Conservation (phyloP, 257 asterid genomes). For the Paraleonurus japonicus region DNA sequence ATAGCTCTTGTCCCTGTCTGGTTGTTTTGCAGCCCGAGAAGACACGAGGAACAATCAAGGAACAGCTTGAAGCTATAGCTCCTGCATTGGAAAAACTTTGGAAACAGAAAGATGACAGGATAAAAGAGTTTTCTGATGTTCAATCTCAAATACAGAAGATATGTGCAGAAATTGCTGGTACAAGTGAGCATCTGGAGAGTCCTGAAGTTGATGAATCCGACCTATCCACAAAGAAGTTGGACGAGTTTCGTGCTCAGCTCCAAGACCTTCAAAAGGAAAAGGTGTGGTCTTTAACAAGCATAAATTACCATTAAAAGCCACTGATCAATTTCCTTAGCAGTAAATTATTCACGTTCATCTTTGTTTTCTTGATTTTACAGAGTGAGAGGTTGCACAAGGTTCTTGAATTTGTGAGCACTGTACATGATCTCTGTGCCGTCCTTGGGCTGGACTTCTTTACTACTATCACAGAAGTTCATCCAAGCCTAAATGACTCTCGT, state of each 20-base stretch:
- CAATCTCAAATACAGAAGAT: constrained; percentile 88
- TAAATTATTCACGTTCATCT: constrained; percentile 11
- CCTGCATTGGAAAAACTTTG: constrained; percentile 83
- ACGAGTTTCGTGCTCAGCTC: constrained; percentile 75
- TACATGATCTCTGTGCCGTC: constrained; percentile 93
- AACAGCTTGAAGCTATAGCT: constrained; percentile 90
- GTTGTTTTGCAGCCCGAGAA: constrained; percentile 71
- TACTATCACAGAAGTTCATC: constrained; percentile 84
- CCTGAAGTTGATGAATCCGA: constrained; percentile 80
- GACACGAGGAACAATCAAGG: constrained; percentile 93
- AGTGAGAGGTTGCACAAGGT: constrained; percentile 91
- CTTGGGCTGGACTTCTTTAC: constrained; percentile 83
- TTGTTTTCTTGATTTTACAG: constrained; percentile 47
- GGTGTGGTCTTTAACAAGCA: constrained; percentile 36
- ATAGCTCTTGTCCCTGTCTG: constrained; percentile 16
- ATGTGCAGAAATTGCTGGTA: constrained; percentile 80
- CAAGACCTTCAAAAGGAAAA: constrained; percentile 95
- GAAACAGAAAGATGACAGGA: constrained; percentile 84
- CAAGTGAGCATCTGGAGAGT: constrained; percentile 53
- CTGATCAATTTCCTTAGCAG: not conserved
- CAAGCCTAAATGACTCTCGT: constrained; percentile 75
- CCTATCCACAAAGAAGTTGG: constrained; percentile 74
- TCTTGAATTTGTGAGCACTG: constrained; percentile 91
- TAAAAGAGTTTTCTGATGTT: constrained; percentile 81
- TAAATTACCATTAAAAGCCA: constrained; percentile 12